Conservation (phyloP, 345 rosid species). For the Arabidopsis thaliana region TAIR10.1 NC_003070.9:5771501-5772000, state of each 20-base stretch:
- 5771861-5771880: conserved; percentile 95
- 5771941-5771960: conserved; percentile 63
- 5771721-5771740: conserved; percentile 88
- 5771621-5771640: background rate
- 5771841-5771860: conserved; percentile 83
- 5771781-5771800: conserved; percentile 75
- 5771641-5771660: background rate
- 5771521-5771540: conserved; percentile 73
- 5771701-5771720: conserved; percentile 87
- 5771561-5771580: conserved; percentile 94
- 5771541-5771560: conserved; percentile 95
- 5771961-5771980: conserved; percentile 21
- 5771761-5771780: conserved; percentile 87
- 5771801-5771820: conserved; percentile 77
- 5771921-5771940: conserved; percentile 66
- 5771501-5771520: conserved; percentile 80
- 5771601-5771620: conserved; percentile 28
- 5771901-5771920: conserved; percentile 69
- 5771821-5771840: conserved; percentile 66
- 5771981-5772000: conserved; percentile 5
- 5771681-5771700: conserved; percentile 82
- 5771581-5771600: conserved; percentile 39
- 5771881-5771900: conserved; percentile 73
- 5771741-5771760: conserved; percentile 81
- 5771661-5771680: background rate